These are phyloP conservation scores for Cystofilobasidium ferigula DNA, from an alignment of 768 basidiomycete species.

Conservation along the genomic window DNA sequence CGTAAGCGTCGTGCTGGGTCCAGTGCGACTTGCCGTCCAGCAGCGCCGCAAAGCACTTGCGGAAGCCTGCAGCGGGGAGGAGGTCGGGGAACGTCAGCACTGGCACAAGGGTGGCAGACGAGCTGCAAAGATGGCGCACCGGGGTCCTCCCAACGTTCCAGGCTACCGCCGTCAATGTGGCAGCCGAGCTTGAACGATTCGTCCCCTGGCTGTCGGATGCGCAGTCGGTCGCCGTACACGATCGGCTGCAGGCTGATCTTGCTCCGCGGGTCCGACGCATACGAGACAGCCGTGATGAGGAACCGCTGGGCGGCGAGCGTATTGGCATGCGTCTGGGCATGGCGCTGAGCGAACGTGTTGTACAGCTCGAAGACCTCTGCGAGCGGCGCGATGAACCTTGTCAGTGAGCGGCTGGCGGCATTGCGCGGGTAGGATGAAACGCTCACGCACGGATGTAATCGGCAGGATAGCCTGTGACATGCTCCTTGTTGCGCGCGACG, in stretches of 20 bases:
- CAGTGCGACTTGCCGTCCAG: slow-evolving; percentile 48
- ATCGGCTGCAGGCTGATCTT: slow-evolving; percentile 1
- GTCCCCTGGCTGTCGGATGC: slow-evolving; percentile 64
- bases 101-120: not conserved
- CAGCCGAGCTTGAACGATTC: slow-evolving; percentile 56
- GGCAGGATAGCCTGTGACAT: slow-evolving; percentile 54
- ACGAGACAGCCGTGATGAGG: slow-evolving; percentile 52
- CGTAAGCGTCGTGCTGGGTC: slow-evolving; percentile 56
- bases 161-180: slow-evolving; percentile 57
- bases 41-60: slow-evolving; percentile 51
- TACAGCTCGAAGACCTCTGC: slow-evolving; percentile 66
- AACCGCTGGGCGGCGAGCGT: slow-evolving; percentile 49
- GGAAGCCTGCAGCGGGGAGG: not conserved
- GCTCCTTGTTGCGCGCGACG: slow-evolving; percentile 47
- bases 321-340: slow-evolving; percentile 57
- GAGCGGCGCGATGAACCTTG: too few species aligned
- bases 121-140: not conserved
- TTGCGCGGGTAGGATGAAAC: too few species aligned
- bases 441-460: too few species aligned
- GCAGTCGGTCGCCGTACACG: slow-evolving; percentile 42
- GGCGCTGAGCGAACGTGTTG: slow-evolving; percentile 53
- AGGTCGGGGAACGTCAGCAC: too few species aligned
- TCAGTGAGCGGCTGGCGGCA: too few species aligned
- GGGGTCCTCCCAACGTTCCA: slow-evolving; percentile 47
- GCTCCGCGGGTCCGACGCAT: slow-evolving; percentile 42